These are phyloP conservation scores for Epichloe elymi DNA, from an alignment of 2,329 filamentous ascomycete species.

Conservation along the genomic window DNA sequence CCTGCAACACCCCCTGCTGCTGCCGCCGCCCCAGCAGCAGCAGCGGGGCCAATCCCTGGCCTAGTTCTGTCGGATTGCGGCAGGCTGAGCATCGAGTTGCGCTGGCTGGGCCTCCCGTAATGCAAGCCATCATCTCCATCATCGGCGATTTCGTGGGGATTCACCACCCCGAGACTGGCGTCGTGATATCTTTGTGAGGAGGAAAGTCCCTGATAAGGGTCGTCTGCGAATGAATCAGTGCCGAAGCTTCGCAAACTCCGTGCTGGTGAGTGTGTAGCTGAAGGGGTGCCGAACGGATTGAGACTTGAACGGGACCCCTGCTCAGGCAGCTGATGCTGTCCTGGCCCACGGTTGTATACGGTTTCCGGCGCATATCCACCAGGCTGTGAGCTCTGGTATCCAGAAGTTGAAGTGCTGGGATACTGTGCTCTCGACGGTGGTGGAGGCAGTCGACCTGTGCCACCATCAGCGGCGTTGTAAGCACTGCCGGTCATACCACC, in stretches of 20 bases:
- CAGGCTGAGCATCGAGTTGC: conserved; percentile 47
- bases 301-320: conserved; percentile 31
- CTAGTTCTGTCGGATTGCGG: conserved; percentile 27
- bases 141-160: conserved; percentile 71
- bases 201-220: conserved; percentile 46
- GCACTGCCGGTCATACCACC: conserved; percentile 59
- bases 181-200: conserved; percentile 24
- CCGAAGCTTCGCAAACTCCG: conserved; percentile 35
- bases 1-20: conserved; percentile 16
- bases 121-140: conserved; percentile 77
- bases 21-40: conserved; percentile 28
- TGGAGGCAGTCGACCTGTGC: conserved; percentile 21
- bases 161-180: conserved; percentile 44
- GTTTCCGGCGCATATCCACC: conserved; percentile 10
- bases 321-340: conserved; percentile 12
- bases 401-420: conserved; percentile 7
- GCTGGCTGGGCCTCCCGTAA: conserved; percentile 30
- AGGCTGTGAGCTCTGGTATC: conserved; percentile 10
- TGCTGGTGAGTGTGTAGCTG: conserved; percentile 27
- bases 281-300: conserved; percentile 23
- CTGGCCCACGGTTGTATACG: background rate
- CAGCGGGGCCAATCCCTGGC: conserved; percentile 22
- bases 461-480: conserved; percentile 47
- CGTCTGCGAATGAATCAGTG: conserved; percentile 41
- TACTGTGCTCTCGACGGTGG: conserved; percentile 23